A percentile compares a stretch with the other conserved stretches of the same genome.
Evolutionary conservation across 164 flowering plant species (phyloP).

Genomic region (Taxillus chinensis): DNA sequence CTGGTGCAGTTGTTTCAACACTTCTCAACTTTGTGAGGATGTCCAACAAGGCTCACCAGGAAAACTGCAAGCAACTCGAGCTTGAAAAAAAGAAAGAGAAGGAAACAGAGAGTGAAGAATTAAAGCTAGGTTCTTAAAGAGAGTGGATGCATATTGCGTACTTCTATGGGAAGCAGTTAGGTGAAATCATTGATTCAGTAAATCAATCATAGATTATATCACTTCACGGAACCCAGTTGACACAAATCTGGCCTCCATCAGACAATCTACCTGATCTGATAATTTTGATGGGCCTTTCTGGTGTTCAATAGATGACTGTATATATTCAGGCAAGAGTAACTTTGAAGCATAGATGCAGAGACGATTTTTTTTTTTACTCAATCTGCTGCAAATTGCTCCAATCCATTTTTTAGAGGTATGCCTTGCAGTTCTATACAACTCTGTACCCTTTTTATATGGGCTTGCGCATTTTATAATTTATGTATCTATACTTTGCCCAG

Average conservation of each 20-base stretch:
- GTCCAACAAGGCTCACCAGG: slow-evolving; percentile 68
- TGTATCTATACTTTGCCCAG: too few species aligned
- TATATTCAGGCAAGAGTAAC: neutral
- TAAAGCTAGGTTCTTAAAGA: slow-evolving; percentile 23
- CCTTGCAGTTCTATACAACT: too few species aligned
- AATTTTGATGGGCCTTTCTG: neutral
- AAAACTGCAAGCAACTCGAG: slow-evolving; percentile 79
- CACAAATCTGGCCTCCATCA: too few species aligned
- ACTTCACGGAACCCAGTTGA: too few species aligned
- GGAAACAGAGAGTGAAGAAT: slow-evolving; percentile 49
- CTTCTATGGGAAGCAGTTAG: neutral
- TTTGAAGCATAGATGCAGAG: too few species aligned
- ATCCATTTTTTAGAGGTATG: too few species aligned
- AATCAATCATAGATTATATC: neutral
- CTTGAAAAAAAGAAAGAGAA: slow-evolving; percentile 68
- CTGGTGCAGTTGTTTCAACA: slow-evolving; percentile 66
- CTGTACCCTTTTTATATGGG: too few species aligned
- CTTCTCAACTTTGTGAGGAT: slow-evolving; percentile 60
- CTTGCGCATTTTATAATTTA: too few species aligned
- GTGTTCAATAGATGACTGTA: neutral
- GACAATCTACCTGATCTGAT: too few species aligned
- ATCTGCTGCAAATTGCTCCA: too few species aligned
- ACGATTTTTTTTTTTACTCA: too few species aligned
- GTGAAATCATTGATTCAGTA: neutral
- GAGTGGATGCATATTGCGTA: slow-evolving; percentile 1